Evolutionary conservation across 495 filamentous ascomycete species (phyloP).

Genomic region (Patellaria atrata): DNA sequence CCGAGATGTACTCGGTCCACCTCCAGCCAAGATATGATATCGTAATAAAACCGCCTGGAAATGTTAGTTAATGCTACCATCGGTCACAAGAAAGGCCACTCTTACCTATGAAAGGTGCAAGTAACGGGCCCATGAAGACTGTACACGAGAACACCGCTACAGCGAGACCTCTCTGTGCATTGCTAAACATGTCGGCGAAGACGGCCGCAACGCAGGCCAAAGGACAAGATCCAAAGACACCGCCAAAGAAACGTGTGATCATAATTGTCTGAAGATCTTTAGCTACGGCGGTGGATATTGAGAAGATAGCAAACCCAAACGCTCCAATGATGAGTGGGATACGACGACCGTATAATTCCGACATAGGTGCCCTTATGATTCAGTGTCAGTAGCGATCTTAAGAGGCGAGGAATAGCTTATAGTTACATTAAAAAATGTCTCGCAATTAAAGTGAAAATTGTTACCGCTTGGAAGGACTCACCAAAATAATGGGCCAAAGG

Average conservation of each 20-base stretch:
- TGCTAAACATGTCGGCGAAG: constrained; percentile 39
- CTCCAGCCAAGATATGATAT: constrained; percentile 9
- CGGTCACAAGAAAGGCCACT: too few relatives aligned
- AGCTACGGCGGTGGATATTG: constrained; percentile 18
- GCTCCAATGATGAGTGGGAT: constrained; percentile 18
- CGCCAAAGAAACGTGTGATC: constrained; percentile 37
- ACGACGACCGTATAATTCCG: constrained; percentile 24
- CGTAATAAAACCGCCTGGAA: constrained; percentile 13
- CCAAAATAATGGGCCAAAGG: constrained; percentile 22
- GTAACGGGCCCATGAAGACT: constrained; percentile 27
- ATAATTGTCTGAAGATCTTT: constrained; percentile 35
- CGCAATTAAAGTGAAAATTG: not conserved
- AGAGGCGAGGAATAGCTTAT: too few relatives aligned
- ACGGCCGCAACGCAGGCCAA: constrained; percentile 36
- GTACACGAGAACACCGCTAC: constrained; percentile 37
- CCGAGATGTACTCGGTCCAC: constrained; percentile 16
- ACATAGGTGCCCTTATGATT: constrained; percentile 13
- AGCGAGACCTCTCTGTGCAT: constrained; percentile 33
- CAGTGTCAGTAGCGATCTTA: too few relatives aligned
- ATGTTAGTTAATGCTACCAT: too few relatives aligned
- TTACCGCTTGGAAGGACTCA: too few relatives aligned
- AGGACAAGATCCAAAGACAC: constrained; percentile 36
- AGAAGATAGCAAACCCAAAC: constrained; percentile 24
- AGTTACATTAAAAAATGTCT: too few relatives aligned
- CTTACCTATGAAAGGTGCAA: constrained; percentile 12